Evolutionary conservation across 1,284 basidiomycete species (phyloP).

Genomic region (Cronartium ribicola): DNA sequence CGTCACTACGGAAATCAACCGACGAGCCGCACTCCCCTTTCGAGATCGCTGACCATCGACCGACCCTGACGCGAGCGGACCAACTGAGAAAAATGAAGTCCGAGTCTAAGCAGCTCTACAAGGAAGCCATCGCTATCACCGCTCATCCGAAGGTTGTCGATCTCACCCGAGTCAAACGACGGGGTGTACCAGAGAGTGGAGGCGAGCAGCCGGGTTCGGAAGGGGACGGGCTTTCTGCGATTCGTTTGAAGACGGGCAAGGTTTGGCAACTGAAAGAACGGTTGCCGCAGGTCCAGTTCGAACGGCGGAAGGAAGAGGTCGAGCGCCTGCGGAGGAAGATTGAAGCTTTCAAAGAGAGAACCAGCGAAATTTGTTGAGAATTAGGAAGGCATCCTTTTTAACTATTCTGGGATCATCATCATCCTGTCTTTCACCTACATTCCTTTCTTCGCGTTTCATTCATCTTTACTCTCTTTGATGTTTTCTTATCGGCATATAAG

Average conservation of each 20-base stretch:
- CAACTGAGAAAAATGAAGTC: slow-evolving; percentile 18
- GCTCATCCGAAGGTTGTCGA: slow-evolving; percentile 27
- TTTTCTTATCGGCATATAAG: too few species aligned
- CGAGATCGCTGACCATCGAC: background rate
- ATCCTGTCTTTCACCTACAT: too few species aligned
- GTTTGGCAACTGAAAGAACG: slow-evolving; percentile 38
- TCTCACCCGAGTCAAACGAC: slow-evolving; percentile 29
- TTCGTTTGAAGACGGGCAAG: background rate
- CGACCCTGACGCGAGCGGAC: slow-evolving; percentile 3
- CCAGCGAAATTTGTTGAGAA: slow-evolving; percentile 6
- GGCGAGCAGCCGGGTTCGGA: background rate
- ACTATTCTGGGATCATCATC: too few species aligned
- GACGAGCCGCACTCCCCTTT: background rate
- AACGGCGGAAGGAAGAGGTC: slow-evolving; percentile 27
- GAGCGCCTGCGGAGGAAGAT: slow-evolving; percentile 25
- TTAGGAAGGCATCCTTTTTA: too few species aligned
- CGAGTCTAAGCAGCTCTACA: slow-evolving; percentile 29
- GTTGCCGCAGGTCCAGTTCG: slow-evolving; percentile 31
- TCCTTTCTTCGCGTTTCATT: too few species aligned
- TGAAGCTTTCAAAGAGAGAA: slow-evolving; percentile 26
- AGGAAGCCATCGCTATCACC: slow-evolving; percentile 28
- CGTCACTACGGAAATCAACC: background rate
- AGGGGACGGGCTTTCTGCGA: background rate
- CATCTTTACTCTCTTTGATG: too few species aligned
- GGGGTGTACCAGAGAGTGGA: background rate